Base-by-base conservation (phyloP, 169 alveolate species). In the Plasmodium relictum region DNA sequence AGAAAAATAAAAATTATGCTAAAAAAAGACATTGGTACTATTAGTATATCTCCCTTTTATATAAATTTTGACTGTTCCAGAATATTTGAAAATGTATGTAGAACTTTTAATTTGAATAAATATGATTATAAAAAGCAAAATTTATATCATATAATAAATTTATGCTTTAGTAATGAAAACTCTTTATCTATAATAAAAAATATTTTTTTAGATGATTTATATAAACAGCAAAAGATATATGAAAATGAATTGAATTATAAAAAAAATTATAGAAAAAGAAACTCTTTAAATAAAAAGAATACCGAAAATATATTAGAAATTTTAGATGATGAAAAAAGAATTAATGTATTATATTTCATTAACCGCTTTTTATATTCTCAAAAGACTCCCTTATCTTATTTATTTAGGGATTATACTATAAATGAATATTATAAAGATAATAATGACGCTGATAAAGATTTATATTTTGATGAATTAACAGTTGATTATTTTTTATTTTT, bases 1-100 rank as follows among this genome's bases (percentile, higher is more conserved):
- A 70, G 91, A 12, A 83, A 83, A 83, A 83, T 83, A 62, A 83
- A 83, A 83, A 68, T 83, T 2, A 83, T 83, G 72, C 3, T 83
- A 48, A 83, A 83, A 56, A 70, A 83, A 14, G 86, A 83, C 31
- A 83, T 83, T 20, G 91, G 86, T 0, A 83, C 91, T 6, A 83
- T 83, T 12, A 83, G 73, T 37, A 83, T 83, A 8, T 83, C 91
- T 26, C 91, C 91, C 9, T 83, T 83, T 72, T 83, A 20, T 48
- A 45, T 83, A 37, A 83, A 83, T 73, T 83, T 83, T 48, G 91
- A 83, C 37, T 52, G 73, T 16, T 56, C 65, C 3, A 37, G 63
- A 10, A 70, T 83, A 39, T 83, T 83, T 31, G 44, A 69, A 68
- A 66, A 69, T n/a, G 85, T 83, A 10, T 83, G 91, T 44, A 59